These are phyloP conservation scores for Nephelium lappaceum DNA, from an alignment of 345 rosid genomes.

Conservation along the genomic window DNA sequence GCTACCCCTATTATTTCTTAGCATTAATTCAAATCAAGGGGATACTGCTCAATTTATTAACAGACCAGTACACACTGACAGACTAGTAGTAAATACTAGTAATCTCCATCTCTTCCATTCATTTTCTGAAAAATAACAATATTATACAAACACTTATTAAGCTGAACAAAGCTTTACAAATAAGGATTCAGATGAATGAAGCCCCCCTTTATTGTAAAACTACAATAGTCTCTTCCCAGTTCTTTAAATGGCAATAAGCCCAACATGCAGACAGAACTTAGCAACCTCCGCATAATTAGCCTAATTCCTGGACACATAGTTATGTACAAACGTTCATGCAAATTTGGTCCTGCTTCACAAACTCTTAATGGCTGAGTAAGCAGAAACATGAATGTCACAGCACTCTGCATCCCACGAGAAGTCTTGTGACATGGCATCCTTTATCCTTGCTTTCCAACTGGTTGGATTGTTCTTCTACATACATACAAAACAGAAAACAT, in stretches of 20 bases:
- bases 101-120: background rate
- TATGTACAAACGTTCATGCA: conserved; percentile 1
- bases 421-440: conserved; percentile 61
- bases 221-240: background rate
- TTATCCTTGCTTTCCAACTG: conserved; percentile 50
- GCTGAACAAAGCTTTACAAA: background rate
- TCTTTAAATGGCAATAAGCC: background rate
- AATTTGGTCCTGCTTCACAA: conserved; percentile 38
- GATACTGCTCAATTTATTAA: background rate
- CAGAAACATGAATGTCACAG: conserved; percentile 62
- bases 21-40: no score
- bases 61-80: background rate
- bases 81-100: no score
- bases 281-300: background rate
- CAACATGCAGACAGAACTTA: background rate
- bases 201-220: background rate
- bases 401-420: conserved; percentile 70
- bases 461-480: conserved; percentile 46
- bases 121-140: background rate
- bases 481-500: background rate
- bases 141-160: background rate
- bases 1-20: no score
- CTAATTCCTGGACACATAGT: background rate
- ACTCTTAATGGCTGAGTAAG: conserved; percentile 49
- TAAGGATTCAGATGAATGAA: background rate